A percentile compares a stretch with the other conserved stretches of the same genome.
These are phyloP conservation scores for Penicillium turbatum DNA, from an alignment of 495 filamentous ascomycete genomes.

Conservation along the genomic window DNA sequence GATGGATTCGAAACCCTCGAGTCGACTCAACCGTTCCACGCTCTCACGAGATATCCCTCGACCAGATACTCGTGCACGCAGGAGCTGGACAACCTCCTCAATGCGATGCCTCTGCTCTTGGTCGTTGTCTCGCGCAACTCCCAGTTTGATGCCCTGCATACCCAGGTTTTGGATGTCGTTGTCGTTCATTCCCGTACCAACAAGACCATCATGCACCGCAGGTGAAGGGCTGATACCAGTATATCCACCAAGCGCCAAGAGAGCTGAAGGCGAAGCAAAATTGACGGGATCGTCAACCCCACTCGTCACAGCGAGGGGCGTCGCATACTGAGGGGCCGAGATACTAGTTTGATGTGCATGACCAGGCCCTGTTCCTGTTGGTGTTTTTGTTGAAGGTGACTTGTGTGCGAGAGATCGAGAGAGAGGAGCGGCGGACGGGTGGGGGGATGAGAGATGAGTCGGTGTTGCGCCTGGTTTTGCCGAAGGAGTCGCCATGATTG, in stretches of 20 bases:
- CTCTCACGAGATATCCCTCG: slow-evolving; percentile 72
- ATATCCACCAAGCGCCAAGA: slow-evolving; percentile 41
- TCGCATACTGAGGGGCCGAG: slow-evolving; percentile 41
- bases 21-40: slow-evolving; percentile 67
- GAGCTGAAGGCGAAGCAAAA: slow-evolving; percentile 45
- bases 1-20: slow-evolving; percentile 69
- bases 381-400: slow-evolving; percentile 43
- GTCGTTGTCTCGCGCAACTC: slow-evolving; percentile 43
- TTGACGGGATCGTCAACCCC: slow-evolving; percentile 41
- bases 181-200: slow-evolving; percentile 41
- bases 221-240: slow-evolving; percentile 43
- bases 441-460: slow-evolving; percentile 45
- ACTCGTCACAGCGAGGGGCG: slow-evolving; percentile 35
- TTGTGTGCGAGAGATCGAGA: slow-evolving; percentile 41
- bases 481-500: slow-evolving; percentile 43
- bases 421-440: slow-evolving; percentile 37
- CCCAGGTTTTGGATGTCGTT: slow-evolving; percentile 43
- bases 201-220: slow-evolving; percentile 38
- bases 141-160: slow-evolving; percentile 41
- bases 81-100: slow-evolving; percentile 38
- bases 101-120: slow-evolving; percentile 53
- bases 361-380: slow-evolving; percentile 35
- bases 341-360: slow-evolving; percentile 26
- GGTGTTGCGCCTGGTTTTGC: slow-evolving; percentile 45
- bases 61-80: slow-evolving; percentile 42